Conservation (phyloP, 306 rosid genomes). For the Sesbania bispinosa region DNA sequence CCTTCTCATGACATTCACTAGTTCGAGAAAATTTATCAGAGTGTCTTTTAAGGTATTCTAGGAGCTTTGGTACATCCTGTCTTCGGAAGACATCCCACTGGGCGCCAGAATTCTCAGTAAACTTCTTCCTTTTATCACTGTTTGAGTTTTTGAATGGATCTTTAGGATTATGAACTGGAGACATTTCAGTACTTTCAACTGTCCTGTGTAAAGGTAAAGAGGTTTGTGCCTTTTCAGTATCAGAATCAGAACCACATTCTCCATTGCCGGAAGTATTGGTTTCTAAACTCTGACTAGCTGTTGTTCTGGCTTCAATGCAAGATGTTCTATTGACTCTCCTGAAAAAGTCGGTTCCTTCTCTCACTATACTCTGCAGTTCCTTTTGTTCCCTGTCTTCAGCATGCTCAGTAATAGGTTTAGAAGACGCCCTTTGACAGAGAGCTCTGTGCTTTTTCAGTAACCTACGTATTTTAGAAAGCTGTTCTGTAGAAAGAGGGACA, state of each 20-base stretch:
- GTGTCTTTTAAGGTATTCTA: conserved; percentile 74
- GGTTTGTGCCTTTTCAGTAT: conserved; percentile 25
- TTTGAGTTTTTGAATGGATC: conserved; percentile 23
- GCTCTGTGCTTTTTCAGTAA: conserved; percentile 70
- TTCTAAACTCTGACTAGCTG: conserved; percentile 31
- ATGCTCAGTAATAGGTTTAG: conserved; percentile 39
- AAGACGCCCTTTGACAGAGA: conserved; percentile 43
- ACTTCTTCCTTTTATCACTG: conserved; percentile 24
- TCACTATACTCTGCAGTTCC: conserved; percentile 24
- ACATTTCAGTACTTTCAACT: conserved; percentile 24
- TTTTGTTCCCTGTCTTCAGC: conserved; percentile 37
- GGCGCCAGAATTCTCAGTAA: conserved; percentile 40
- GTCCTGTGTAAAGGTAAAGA: conserved; percentile 22
- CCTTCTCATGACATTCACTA: conserved; percentile 48
- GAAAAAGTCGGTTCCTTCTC: conserved; percentile 52
- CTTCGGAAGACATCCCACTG: conserved; percentile 94
- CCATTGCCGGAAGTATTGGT: conserved; percentile 29
- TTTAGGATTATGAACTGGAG: conserved; percentile 27
- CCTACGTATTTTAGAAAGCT: conserved; percentile 60
- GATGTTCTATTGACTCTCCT: conserved; percentile 62
- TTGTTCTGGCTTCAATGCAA: conserved; percentile 38
- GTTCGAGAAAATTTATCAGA: conserved; percentile 44
- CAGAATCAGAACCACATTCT: conserved; percentile 44
- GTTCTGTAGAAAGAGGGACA: conserved; percentile 68
- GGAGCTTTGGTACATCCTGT: conserved; percentile 86